Percentiles rank a stretch among this genome's conserved stretches.
phyloP scores from a whole-genome alignment of 331 rosid genomes.

The Quercus tomentella region DNA sequence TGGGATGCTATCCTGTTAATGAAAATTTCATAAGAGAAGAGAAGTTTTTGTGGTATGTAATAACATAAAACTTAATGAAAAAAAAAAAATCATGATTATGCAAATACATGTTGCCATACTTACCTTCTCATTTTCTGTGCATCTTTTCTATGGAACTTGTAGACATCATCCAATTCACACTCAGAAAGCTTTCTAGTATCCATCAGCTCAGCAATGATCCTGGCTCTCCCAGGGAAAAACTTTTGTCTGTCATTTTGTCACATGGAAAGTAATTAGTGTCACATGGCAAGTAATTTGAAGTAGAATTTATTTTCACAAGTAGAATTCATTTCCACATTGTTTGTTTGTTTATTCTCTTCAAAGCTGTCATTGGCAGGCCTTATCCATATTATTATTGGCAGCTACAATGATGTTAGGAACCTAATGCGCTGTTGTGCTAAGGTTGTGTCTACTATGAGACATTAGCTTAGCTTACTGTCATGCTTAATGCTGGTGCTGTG shows the following conservation, averaged over 20 bases:
- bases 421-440: no score
- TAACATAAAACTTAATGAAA: neutral
- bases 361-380: constrained; percentile 34
- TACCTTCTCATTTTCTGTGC: constrained; percentile 75
- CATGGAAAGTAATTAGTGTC: no score
- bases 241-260: neutral
- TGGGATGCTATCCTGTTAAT: constrained; percentile 68
- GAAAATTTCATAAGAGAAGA: neutral
- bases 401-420: constrained; percentile 30
- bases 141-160: constrained; percentile 64
- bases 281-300: neutral
- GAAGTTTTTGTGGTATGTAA: neutral
- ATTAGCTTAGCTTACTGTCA: no score
- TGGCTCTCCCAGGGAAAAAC: constrained; percentile 17
- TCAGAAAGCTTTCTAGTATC: constrained; percentile 43
- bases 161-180: constrained; percentile 80
- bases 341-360: constrained; percentile 19
- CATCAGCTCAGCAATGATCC: constrained; percentile 16
- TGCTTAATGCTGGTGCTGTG: no score
- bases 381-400: constrained; percentile 39
- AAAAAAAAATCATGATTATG: constrained; percentile 8
- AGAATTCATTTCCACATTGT: constrained; percentile 12
- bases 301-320: constrained; percentile 15
- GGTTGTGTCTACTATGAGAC: no score
- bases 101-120: neutral